phyloP scores from a whole-genome alignment of 2,329 filamentous ascomycete species.

The Aspergillus vadensis region DNA sequence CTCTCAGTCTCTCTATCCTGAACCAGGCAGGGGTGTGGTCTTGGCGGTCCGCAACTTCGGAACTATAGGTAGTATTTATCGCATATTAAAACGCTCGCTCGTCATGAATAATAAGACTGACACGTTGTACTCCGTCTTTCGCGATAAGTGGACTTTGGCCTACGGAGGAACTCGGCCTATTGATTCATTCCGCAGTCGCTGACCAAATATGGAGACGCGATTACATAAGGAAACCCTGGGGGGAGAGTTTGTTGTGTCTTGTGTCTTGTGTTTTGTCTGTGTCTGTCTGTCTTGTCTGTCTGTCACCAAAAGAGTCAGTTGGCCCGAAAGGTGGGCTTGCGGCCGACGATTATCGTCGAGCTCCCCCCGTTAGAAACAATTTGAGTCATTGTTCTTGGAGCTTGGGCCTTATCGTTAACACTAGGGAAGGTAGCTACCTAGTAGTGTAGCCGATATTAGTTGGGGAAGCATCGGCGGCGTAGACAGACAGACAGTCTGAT shows the following conservation, averaged over 20 bases:
- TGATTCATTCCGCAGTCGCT: not conserved
- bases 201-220: not conserved
- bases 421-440: not conserved
- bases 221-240: not conserved
- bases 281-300: not conserved
- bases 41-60: not conserved
- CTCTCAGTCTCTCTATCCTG: no score
- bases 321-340: no score
- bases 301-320: not conserved
- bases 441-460: slow-evolving; percentile 3
- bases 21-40: not conserved
- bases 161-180: not conserved
- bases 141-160: slow-evolving; percentile 1
- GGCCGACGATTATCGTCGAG: not conserved
- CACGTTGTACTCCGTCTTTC: not conserved
- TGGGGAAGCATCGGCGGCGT: not conserved
- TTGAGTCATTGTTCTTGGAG: slow-evolving; percentile 1
- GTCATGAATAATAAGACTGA: slow-evolving; percentile 3
- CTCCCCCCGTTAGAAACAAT: not conserved
- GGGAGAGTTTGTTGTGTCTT: no score
- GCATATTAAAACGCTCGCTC: slow-evolving; percentile 1
- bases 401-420: slow-evolving; percentile 1
- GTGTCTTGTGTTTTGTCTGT: not conserved
- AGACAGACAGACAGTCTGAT: not conserved
- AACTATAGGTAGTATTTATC: not conserved